These are phyloP conservation scores for Xylariaceae sp. DNA, from an alignment of 2,329 filamentous ascomycete species.

Conservation along the genomic window DNA sequence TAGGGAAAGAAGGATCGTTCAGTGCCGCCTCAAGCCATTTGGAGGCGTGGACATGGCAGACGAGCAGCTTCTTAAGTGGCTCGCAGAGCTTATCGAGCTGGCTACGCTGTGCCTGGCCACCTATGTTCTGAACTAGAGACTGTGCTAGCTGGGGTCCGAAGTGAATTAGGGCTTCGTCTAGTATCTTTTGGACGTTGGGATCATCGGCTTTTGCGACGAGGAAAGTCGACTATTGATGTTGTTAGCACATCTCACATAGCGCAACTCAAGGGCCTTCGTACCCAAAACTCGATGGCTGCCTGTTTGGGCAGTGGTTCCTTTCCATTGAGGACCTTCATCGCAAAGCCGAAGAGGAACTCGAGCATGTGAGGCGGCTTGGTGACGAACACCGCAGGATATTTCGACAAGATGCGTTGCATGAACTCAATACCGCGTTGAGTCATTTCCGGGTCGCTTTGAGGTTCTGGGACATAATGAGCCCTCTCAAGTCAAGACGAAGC, in stretches of 20 bases:
- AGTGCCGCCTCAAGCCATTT: slow-evolving; percentile 62
- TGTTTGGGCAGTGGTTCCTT: slow-evolving; percentile 73
- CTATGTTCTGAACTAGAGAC: slow-evolving; percentile 61
- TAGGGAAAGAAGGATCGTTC: slow-evolving; percentile 52
- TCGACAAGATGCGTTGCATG: slow-evolving; percentile 58
- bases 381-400: slow-evolving; percentile 59
- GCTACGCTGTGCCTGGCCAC: slow-evolving; percentile 64
- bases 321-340: slow-evolving; percentile 64
- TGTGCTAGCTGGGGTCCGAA: slow-evolving; percentile 59
- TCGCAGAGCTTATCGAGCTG: slow-evolving; percentile 69
- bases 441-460: slow-evolving; percentile 65
- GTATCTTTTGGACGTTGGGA: slow-evolving; percentile 38
- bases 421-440: slow-evolving; percentile 73
- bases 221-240: slow-evolving; percentile 45
- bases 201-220: slow-evolving; percentile 45
- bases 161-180: slow-evolving; percentile 50
- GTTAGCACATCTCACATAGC: slow-evolving; percentile 7
- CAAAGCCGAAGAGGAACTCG: slow-evolving; percentile 68
- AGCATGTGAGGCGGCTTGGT: slow-evolving; percentile 53
- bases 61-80: slow-evolving; percentile 65
- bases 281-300: slow-evolving; percentile 73
- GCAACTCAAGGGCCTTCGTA: slow-evolving; percentile 32
- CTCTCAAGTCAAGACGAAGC: not conserved
- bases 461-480: slow-evolving; percentile 34
- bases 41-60: slow-evolving; percentile 51